A percentile compares a stretch with the other conserved stretches of the same genome.
Evolutionary conservation across 2,329 filamentous ascomycete genomes (phyloP).

Genomic region (Cordyceps pruinosa): DNA sequence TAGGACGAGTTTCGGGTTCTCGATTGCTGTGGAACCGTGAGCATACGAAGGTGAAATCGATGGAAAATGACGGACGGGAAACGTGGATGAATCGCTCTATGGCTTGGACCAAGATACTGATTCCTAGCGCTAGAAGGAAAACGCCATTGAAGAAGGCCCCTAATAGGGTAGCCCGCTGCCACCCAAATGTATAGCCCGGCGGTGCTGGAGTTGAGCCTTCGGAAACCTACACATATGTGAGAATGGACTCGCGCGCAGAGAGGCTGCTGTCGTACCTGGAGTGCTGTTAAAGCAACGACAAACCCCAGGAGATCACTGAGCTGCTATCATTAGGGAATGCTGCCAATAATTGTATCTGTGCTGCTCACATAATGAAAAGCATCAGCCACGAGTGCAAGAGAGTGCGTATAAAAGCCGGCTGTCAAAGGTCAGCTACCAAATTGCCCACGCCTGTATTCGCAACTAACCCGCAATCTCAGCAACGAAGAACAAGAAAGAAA

Average conservation of each 20-base stretch:
- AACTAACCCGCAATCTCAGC: conserved; percentile 42
- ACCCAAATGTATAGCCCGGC: conserved; percentile 55
- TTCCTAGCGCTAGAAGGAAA: conserved; percentile 62
- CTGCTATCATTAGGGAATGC: conserved; percentile 28
- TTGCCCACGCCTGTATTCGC: background rate
- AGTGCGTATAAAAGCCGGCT: conserved; percentile 64
- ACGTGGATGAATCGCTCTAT: conserved; percentile 61
- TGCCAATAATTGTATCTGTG: background rate
- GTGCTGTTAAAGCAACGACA: conserved; percentile 56
- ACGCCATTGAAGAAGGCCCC: conserved; percentile 78
- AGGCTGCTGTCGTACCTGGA: conserved; percentile 41
- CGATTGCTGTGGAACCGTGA: conserved; percentile 40
- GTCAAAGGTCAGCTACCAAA: background rate
- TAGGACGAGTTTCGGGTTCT: conserved; percentile 59
- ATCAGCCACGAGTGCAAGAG: conserved; percentile 67
- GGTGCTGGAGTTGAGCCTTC: conserved; percentile 47
- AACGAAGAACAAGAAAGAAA: conserved; percentile 45
- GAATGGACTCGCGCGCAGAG: background rate
- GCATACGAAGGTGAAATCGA: background rate
- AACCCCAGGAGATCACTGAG: conserved; percentile 67
- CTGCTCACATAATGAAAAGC: conserved; percentile 66
- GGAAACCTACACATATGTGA: conserved; percentile 39
- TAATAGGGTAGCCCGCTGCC: conserved; percentile 65
- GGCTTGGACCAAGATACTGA: conserved; percentile 68
- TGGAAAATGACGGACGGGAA: conserved; percentile 34